A percentile compares a stretch with the other conserved stretches of the same genome.
phyloP scores from a whole-genome alignment of 2,329 filamentous ascomycete species.

The Cordyceps cicadae region DNA sequence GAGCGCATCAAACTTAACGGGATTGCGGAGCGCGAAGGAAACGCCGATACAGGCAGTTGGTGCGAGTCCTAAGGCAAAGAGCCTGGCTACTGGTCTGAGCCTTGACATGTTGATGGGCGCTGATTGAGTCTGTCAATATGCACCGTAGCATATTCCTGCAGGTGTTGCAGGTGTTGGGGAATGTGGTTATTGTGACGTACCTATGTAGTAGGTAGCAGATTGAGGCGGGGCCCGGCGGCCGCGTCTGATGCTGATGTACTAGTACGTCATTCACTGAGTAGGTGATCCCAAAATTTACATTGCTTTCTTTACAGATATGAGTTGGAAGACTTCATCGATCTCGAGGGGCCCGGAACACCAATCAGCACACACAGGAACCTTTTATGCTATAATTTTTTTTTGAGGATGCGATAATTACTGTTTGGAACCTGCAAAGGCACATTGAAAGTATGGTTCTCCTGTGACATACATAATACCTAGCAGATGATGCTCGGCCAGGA shows the following conservation, averaged over 20 bases:
- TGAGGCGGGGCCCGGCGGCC: neutral
- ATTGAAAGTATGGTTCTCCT: no score
- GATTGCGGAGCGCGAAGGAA: conserved; percentile 18
- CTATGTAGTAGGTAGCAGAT: no score
- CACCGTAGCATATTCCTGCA: neutral
- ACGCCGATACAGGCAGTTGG: conserved; percentile 21
- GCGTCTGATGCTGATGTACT: neutral
- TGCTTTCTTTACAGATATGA: neutral
- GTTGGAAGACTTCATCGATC: neutral
- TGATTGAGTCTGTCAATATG: neutral
- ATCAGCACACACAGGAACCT: no score
- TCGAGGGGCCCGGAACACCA: no score
- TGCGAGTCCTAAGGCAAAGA: conserved; percentile 19
- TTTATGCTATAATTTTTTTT: no score
- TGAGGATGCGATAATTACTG: no score
- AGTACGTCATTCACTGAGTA: neutral
- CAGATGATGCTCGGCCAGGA: no score
- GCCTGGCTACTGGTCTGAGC: neutral
- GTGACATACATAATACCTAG: no score
- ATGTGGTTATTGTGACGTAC: no score
- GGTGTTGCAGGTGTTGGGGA: neutral
- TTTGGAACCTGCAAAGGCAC: neutral
- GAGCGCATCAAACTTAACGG: conserved; percentile 24
- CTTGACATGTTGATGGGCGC: neutral
- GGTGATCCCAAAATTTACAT: neutral